Conservation (phyloP, 805 yeast genomes). For the Metschnikowia cubensis region DNA sequence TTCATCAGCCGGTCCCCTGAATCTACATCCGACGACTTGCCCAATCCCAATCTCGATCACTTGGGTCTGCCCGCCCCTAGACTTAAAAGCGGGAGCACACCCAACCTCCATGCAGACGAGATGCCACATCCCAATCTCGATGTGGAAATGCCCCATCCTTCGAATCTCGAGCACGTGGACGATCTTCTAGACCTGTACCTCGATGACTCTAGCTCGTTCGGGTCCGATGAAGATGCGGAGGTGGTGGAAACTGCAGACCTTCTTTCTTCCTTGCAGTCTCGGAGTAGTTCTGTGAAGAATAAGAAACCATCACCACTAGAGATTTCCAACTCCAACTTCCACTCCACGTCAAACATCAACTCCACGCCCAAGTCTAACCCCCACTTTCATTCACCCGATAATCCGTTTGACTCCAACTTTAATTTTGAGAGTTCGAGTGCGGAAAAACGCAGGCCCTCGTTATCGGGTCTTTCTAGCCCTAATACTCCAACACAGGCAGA, state of each 20-base stretch:
- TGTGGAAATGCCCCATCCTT: not conserved
- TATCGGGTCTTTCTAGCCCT: not conserved
- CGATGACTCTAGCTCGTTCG: conserved; percentile 31
- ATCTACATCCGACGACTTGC: not conserved
- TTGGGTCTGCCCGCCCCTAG: no score
- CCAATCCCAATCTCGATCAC: not conserved
- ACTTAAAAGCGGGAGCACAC: no score
- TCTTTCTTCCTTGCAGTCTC: conserved; percentile 3
- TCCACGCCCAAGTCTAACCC: not conserved
- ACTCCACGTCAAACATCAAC: not conserved
- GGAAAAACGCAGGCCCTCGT: not conserved
- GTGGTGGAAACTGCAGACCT: conserved; percentile 7
- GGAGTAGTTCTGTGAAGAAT: conserved; percentile 1
- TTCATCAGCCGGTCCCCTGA: conserved; percentile 21
- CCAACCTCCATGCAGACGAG: not conserved
- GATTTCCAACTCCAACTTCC: conserved; percentile 12
- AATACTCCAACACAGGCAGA: conserved; percentile 3
- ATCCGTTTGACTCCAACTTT: not conserved
- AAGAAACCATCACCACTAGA: conserved; percentile 14
- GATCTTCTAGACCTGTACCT: conserved; percentile 41
- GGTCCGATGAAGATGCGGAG: conserved; percentile 19
- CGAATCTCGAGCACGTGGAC: conserved; percentile 35
- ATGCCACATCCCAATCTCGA: conserved; percentile 1
- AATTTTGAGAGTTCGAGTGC: not conserved
- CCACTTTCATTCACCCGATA: not conserved